These are phyloP conservation scores for Ogataea neopini DNA, from an alignment of 805 yeast species.

Conservation along the genomic window DNA sequence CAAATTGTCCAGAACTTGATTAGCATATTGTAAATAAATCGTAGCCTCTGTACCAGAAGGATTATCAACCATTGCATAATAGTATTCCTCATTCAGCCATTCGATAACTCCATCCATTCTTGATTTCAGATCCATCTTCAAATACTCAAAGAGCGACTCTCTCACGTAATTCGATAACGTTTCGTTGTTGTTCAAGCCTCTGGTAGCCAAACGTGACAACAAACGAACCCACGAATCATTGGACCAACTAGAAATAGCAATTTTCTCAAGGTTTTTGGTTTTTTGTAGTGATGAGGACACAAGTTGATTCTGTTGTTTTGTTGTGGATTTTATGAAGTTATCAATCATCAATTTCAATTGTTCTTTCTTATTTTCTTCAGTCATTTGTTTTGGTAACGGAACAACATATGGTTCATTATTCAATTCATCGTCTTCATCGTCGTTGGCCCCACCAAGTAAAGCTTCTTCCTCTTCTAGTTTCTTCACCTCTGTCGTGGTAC, in stretches of 20 bases:
- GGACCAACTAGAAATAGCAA: constrained; percentile 52
- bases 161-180: constrained; percentile 61
- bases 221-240: constrained; percentile 76
- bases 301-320: constrained; percentile 26
- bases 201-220: constrained; percentile 73
- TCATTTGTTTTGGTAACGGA: constrained; percentile 58
- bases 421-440: constrained; percentile 30
- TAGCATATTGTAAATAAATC: constrained; percentile 67
- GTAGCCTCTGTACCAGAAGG: constrained; percentile 22
- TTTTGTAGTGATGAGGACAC: constrained; percentile 25
- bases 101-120: constrained; percentile 76
- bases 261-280: constrained; percentile 47
- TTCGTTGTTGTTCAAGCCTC: constrained; percentile 62
- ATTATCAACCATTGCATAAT: constrained; percentile 52
- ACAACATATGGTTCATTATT: constrained; percentile 38
- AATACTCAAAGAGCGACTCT: constrained; percentile 68
- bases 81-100: constrained; percentile 95
- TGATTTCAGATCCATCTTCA: constrained; percentile 68
- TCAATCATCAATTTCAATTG: constrained; percentile 59
- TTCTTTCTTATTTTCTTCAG: constrained; percentile 54
- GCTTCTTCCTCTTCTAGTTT: constrained; percentile 19
- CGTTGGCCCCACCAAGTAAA: constrained; percentile 34
- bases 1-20: constrained; percentile 69
- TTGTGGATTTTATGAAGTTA: constrained; percentile 54
- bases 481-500: constrained; percentile 2